These are phyloP conservation scores for Exophiala sp. DNA, from an alignment of 2,329 filamentous ascomycete genomes.

Conservation along the genomic window DNA sequence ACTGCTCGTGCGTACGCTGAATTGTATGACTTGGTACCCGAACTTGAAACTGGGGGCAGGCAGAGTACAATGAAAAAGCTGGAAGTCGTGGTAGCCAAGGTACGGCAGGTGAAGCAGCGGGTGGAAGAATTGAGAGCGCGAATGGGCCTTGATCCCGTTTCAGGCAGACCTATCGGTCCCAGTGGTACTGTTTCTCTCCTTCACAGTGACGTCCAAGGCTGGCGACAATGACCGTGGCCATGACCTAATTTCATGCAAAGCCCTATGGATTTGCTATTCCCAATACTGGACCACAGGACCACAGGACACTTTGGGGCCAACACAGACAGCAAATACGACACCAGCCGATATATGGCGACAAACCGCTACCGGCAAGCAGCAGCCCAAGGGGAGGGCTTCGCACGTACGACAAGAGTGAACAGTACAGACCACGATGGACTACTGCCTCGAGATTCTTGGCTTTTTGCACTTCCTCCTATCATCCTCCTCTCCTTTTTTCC, in stretches of 20 bases:
- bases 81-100: conserved; percentile 27
- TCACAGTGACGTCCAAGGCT: conserved; percentile 11
- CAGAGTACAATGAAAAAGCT: conserved; percentile 30
- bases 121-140: conserved; percentile 20
- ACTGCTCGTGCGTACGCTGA: conserved; percentile 26
- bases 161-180: conserved; percentile 11
- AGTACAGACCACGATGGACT: no score
- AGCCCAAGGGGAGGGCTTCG: no score
- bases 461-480: no score
- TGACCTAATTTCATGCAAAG: neutral
- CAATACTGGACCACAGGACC: conserved; percentile 4
- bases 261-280: neutral
- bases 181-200: conserved; percentile 1
- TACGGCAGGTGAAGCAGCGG: conserved; percentile 17
- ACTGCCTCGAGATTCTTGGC: no score
- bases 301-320: neutral
- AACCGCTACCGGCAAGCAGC: no score
- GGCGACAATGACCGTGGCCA: conserved; percentile 6
- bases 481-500: neutral
- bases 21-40: conserved; percentile 28
- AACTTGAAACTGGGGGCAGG: conserved; percentile 25
- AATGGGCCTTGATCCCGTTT: conserved; percentile 16
- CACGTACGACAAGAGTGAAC: no score
- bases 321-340: neutral
- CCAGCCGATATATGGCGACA: no score